Percentiles rank a stretch among this genome's conserved stretches.
Conservation (phyloP, 2,329 filamentous ascomycete species). For the Fusarium tjaetaba region DNA sequence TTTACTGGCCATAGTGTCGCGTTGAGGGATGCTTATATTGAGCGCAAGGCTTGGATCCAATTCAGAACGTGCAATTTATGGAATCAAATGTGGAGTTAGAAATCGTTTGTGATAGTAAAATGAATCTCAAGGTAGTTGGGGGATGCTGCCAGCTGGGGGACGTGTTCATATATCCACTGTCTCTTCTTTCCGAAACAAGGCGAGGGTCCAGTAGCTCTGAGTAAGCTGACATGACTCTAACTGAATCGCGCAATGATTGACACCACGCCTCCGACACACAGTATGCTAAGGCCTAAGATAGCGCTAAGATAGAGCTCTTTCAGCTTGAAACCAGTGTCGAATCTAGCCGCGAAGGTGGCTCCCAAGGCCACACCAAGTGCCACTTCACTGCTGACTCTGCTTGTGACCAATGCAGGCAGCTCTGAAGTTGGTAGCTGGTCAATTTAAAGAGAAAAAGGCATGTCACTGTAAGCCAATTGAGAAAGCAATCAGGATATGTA, state of each 20-base stretch:
- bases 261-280: not conserved
- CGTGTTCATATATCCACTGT: not conserved
- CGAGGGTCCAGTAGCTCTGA: not conserved
- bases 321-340: not conserved
- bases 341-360: not conserved
- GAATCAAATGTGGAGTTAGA: accelerated
- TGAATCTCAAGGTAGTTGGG: accelerated
- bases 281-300: accelerated
- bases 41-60: accelerated
- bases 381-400: not conserved
- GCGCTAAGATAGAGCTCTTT: not conserved
- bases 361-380: not conserved
- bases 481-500: not conserved
- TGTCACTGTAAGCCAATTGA: accelerated
- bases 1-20: not conserved
- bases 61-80: accelerated
- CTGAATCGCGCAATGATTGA: not conserved
- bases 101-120: accelerated
- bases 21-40: not conserved
- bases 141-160: not conserved
- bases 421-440: not conserved
- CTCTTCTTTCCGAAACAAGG: accelerated
- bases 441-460: not conserved
- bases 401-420: too few relatives aligned
- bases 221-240: not conserved